Conservation (phyloP, 1,284 basidiomycete species). For the Cryptococcus deneoformans region DNA sequence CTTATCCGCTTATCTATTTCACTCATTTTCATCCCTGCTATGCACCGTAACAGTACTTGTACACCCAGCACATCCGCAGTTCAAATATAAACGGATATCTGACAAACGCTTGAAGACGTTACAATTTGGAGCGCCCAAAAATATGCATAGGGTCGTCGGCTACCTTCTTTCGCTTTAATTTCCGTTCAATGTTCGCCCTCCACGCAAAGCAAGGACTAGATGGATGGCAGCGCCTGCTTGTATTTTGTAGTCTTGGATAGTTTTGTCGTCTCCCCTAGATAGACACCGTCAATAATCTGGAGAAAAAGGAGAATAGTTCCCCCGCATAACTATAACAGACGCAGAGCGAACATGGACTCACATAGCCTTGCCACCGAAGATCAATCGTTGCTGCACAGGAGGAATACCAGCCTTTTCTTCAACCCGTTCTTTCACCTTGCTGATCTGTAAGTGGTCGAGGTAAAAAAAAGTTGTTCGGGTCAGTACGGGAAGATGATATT, state of each 20-base stretch:
- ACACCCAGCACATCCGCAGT: too few relatives aligned
- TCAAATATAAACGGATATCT: too few relatives aligned
- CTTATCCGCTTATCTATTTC: too few relatives aligned
- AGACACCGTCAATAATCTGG: too few relatives aligned
- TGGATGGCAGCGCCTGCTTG: conserved; percentile 80
- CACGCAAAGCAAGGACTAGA: conserved; percentile 87
- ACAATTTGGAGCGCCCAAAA: neutral
- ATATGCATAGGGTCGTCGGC: neutral
- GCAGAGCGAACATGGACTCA: conserved; percentile 52
- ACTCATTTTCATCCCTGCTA: too few relatives aligned
- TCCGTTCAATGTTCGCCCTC: conserved; percentile 58
- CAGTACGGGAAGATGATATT: neutral
- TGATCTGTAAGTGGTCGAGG: conserved; percentile 61
- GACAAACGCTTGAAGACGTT: too few relatives aligned
- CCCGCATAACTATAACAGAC: neutral
- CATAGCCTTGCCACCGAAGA: conserved; percentile 95
- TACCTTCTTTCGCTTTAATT: neutral
- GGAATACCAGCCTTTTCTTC: conserved; percentile 99
- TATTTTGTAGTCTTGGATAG: conserved; percentile 77
- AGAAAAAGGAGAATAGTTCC: too few relatives aligned
- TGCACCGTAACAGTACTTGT: too few relatives aligned
- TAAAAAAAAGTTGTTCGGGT: neutral
- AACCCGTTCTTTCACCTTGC: conserved; percentile 96
- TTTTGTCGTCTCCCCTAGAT: conserved; percentile 68
- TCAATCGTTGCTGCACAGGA: conserved; percentile 92